phyloP scores from a whole-genome alignment of 2,329 filamentous ascomycete genomes.

The Fusarium verrucosum region DNA sequence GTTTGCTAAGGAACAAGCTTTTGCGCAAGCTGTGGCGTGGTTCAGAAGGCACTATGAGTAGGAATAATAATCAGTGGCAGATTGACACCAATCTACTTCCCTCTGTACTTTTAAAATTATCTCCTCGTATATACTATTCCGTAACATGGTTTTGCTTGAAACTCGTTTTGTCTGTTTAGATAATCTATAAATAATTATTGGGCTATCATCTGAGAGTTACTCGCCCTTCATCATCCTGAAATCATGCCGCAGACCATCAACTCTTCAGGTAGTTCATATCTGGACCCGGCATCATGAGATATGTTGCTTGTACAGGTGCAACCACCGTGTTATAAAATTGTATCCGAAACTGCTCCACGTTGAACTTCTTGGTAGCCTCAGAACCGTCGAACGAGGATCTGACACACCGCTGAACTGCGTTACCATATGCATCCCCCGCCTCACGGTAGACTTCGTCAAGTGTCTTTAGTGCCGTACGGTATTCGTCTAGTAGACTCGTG shows the following conservation, averaged over 20 bases:
- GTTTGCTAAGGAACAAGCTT: slow-evolving; percentile 84
- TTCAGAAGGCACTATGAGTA: slow-evolving; percentile 54
- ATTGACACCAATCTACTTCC: too few relatives aligned
- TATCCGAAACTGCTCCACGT: not conserved
- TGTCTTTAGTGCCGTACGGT: not conserved
- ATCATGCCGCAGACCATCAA: too few relatives aligned
- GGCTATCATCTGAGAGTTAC: too few relatives aligned
- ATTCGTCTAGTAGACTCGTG: not conserved
- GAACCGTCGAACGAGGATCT: not conserved
- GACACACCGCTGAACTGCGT: not conserved
- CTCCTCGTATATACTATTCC: too few relatives aligned
- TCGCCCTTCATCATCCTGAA: too few relatives aligned
- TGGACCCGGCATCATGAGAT: not conserved
- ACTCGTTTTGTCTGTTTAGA: too few relatives aligned
- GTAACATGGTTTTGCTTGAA: too few relatives aligned
- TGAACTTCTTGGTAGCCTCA: not conserved
- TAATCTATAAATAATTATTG: too few relatives aligned
- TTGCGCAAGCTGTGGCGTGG: slow-evolving; percentile 80
- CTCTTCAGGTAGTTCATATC: too few relatives aligned
- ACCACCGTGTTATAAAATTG: not conserved
- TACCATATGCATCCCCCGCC: not conserved
- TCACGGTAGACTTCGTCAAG: not conserved
- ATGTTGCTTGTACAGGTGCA: not conserved
- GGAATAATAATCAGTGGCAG: not conserved
- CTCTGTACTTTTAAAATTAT: too few relatives aligned